phyloP scores from a whole-genome alignment of 2,329 filamentous ascomycete species.

The Thelonectria blattea region DNA sequence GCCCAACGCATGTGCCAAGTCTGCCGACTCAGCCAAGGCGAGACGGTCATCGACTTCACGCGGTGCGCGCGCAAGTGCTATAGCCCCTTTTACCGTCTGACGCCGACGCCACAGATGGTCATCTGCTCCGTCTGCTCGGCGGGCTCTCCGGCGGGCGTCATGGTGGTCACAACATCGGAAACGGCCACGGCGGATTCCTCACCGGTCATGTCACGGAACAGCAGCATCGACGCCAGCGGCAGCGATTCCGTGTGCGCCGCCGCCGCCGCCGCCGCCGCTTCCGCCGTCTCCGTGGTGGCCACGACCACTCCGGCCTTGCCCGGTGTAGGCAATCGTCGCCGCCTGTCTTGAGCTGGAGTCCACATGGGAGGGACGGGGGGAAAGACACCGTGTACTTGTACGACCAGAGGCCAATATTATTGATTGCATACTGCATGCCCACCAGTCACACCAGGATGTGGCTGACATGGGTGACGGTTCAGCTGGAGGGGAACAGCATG shows the following conservation, averaged over 20 bases:
- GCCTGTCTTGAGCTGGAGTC: not conserved
- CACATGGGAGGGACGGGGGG: too few relatives aligned
- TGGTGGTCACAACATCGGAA: not conserved
- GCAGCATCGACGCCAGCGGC: constrained; percentile 19
- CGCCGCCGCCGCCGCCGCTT: constrained; percentile 18
- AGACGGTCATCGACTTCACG: constrained; percentile 40
- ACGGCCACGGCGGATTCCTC: constrained; percentile 24
- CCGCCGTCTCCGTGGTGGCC: constrained; percentile 10
- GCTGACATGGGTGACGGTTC: too few relatives aligned
- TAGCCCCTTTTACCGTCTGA: constrained; percentile 41
- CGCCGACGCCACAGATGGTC: constrained; percentile 37
- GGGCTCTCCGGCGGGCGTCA: not conserved
- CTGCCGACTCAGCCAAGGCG: constrained; percentile 37
- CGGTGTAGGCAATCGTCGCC: constrained; percentile 19
- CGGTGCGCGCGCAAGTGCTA: constrained; percentile 40
- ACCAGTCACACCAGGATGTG: not conserved
- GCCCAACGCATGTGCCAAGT: constrained; percentile 40
- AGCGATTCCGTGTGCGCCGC: constrained; percentile 18
- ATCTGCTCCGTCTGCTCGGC: constrained; percentile 35
- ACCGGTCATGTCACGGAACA: constrained; percentile 38
- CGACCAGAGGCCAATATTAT: too few relatives aligned
- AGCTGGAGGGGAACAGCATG: too few relatives aligned
- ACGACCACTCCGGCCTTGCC: constrained; percentile 7
- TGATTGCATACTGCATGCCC: too few relatives aligned
- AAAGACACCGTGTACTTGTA: too few relatives aligned